Evolutionary conservation across 2,329 filamentous ascomycete genomes (phyloP).

Genomic region (Sporothrix protearum): DNA sequence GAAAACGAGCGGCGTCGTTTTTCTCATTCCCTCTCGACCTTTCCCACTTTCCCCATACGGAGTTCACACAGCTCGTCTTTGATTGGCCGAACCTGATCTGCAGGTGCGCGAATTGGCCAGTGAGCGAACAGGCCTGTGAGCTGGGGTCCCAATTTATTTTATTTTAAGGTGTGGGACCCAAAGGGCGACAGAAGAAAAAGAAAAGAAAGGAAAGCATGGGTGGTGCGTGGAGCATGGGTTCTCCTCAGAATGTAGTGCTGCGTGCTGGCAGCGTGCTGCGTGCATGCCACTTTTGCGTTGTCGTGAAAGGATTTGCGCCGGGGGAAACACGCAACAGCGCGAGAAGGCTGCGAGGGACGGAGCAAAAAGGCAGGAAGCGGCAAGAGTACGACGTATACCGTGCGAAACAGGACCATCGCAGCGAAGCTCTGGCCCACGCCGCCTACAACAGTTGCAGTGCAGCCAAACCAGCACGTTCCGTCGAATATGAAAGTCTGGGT

Average conservation of each 20-base stretch:
- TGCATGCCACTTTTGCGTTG: neutral
- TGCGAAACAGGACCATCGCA: neutral
- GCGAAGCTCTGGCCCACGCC: neutral
- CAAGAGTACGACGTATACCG: neutral
- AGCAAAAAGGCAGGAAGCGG: too few species aligned
- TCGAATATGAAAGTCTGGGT: slow-evolving; percentile 9
- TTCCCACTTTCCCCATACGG: slow-evolving; percentile 18
- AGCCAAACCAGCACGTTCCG: neutral
- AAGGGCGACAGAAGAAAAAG: neutral
- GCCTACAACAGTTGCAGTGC: slow-evolving; percentile 2
- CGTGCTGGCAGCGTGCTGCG: slow-evolving; percentile 8
- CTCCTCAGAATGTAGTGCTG: neutral
- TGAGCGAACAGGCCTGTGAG: slow-evolving; percentile 13
- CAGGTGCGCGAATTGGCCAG: slow-evolving; percentile 19
- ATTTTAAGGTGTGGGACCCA: neutral
- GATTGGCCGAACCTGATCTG: neutral
- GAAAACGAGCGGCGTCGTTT: neutral
- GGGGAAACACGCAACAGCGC: slow-evolving; percentile 6
- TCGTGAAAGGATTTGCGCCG: slow-evolving; percentile 7
- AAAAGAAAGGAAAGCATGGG: neutral
- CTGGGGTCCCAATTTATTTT: slow-evolving; percentile 1
- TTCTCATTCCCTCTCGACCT: slow-evolving; percentile 4
- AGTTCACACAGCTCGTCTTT: neutral
- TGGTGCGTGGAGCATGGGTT: slow-evolving; percentile 7
- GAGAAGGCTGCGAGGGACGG: neutral